Evolutionary conservation across 169 alveolate genomes (phyloP), one percentile per base, ranked within the genome.

Genomic region (Theileria parva): DNA sequence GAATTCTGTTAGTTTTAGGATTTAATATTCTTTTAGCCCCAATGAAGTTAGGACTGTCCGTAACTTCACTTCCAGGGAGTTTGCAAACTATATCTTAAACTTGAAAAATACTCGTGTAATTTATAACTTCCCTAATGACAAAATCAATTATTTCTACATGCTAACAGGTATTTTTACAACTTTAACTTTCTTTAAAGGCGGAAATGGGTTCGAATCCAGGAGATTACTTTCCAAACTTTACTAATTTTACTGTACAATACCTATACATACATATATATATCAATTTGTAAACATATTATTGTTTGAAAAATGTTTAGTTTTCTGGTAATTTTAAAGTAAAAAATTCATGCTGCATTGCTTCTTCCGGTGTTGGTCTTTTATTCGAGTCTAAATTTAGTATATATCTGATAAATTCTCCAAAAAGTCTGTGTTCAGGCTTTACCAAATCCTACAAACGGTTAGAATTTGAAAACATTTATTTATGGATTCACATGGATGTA

Each of bases 331-430:
- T 59, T 39, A 84, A 66, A 32, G 78, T 83, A 57, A 95, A 86
- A 73, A 95, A 94, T 74, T 92, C 92, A 76, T 95, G 97, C 67
- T 84, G 79, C 81, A 95, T 76, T 44, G 96, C 95, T 79, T 93
- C 95, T 65, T 86, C 89, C 9, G 97, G 97, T 6, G 96, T 81
- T 2, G 97, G 95, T 21, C 97, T 88, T 80, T 53, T 78, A 59
- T 72, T 65, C 59, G 97, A 95, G 72, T 95, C 97, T 19, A 92
- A 85, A 70, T 90, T 91, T 85, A 95, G 73, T 48, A 95, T 66
- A 74, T 77, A 91, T 53, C 93, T 86, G 51, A 94, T 89, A 63
- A 95, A 95, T 19, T 93, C 96, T 60, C 96, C 95, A 65, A 95
- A 87, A 6, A 85, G 63, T 0, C 92, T 92, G 80, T 95, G 96